Evolutionary conservation across 73 alveolate genomes (phyloP).

Genomic region (Strombidium stylifer): DNA sequence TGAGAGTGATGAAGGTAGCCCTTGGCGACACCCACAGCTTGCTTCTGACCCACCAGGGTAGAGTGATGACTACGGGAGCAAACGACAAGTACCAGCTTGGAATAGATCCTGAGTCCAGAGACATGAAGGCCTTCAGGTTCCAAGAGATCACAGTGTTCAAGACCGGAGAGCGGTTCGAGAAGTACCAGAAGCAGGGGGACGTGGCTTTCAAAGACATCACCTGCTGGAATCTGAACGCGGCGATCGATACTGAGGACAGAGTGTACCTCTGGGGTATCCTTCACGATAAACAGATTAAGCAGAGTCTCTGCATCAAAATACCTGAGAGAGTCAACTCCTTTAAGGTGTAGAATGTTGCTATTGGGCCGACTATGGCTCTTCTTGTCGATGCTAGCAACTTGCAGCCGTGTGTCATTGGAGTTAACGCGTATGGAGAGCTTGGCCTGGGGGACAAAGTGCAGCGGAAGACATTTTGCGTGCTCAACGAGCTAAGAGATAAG

Average conservation of each 20-base stretch:
- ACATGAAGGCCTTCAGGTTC: too few species aligned
- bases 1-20: too few species aligned
- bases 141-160: too few species aligned
- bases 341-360: conserved; percentile 1
- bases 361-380: conserved; percentile 10
- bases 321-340: conserved; percentile 23
- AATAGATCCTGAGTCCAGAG: background rate
- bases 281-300: background rate
- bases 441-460: conserved; percentile 5
- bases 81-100: conserved; percentile 30
- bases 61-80: conserved; percentile 14
- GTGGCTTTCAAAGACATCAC: conserved; percentile 1
- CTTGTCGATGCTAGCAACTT: conserved; percentile 1
- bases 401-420: conserved; percentile 24
- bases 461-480: conserved; percentile 13
- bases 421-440: conserved; percentile 23
- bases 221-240: conserved; percentile 38
- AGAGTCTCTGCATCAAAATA: conserved; percentile 9
- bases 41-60: background rate
- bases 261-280: conserved; percentile 29
- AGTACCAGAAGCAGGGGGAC: too few species aligned
- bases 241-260: conserved; percentile 7
- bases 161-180: too few species aligned
- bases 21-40: too few species aligned
- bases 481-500: conserved; percentile 10